A percentile compares a stretch with the other conserved stretches of the same genome.
Conservation (phyloP, 2,329 filamentous ascomycete genomes). For the Pseudocercospora vitis region DNA sequence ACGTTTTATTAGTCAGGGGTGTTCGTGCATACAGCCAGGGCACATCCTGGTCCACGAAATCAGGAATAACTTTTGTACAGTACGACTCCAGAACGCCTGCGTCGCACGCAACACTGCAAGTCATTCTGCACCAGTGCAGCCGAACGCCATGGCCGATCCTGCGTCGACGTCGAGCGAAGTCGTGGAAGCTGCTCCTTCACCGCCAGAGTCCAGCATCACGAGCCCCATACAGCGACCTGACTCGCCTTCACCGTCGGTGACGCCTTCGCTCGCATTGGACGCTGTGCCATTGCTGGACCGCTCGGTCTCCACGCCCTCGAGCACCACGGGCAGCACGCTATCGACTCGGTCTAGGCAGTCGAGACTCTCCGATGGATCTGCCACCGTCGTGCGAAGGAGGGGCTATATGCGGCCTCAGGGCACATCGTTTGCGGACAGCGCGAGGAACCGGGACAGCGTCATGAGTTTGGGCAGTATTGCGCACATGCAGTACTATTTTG, state of each 20-base stretch:
- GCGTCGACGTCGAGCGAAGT: constrained; percentile 6
- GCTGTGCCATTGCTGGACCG: constrained; percentile 60
- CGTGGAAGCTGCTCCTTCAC: constrained; percentile 11
- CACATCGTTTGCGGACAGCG: constrained; percentile 86
- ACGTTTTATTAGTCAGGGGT: constrained; percentile 8
- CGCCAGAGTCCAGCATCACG: constrained; percentile 31
- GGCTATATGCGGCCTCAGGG: constrained; percentile 87
- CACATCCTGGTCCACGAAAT: background rate
- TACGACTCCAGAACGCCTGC: constrained; percentile 7
- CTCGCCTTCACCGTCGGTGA: constrained; percentile 65
- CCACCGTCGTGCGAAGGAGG: constrained; percentile 56
- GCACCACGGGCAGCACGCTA: constrained; percentile 50
- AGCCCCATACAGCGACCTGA: constrained; percentile 46
- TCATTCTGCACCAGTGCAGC: background rate
- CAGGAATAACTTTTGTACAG: constrained; percentile 2
- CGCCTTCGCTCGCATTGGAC: constrained; percentile 63
- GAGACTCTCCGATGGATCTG: constrained; percentile 54
- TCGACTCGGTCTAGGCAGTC: constrained; percentile 43
- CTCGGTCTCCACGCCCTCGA: constrained; percentile 58
- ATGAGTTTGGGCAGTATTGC: constrained; percentile 95
- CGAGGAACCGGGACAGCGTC: constrained; percentile 86
- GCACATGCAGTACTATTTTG: constrained; percentile 98
- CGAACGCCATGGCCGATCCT: constrained; percentile 6
- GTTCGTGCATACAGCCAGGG: background rate
- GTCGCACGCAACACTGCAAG: background rate